Conservation (phyloP, 2,329 filamentous ascomycete species). For the Fusarium sp. region DNA sequence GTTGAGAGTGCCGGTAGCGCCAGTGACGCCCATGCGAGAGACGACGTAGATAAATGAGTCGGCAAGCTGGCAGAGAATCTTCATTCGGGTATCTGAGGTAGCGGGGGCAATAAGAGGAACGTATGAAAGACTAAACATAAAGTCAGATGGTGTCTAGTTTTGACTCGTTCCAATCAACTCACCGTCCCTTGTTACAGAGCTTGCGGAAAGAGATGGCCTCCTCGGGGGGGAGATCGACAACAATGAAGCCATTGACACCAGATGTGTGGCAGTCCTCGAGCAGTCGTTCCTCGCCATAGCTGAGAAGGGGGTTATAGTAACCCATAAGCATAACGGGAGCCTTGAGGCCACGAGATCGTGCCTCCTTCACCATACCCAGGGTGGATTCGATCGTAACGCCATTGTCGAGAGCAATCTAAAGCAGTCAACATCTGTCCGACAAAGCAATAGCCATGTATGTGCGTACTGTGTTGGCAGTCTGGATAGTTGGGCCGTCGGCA, state of each 20-base stretch:
- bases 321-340: constrained; percentile 95
- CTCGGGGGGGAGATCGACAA: constrained; percentile 95
- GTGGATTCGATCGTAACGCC: constrained; percentile 85
- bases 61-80: constrained; percentile 93
- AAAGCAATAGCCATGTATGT: constrained; percentile 26
- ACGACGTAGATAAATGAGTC: constrained; percentile 99
- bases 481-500: constrained; percentile 96
- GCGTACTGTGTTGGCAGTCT: constrained; percentile 88
- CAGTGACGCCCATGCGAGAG: constrained; percentile 95
- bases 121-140: constrained; percentile 79
- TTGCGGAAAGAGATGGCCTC: constrained; percentile 93
- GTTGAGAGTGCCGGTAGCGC: constrained; percentile 86
- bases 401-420: constrained; percentile 80
- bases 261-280: constrained; percentile 85
- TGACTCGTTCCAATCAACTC: constrained; percentile 49
- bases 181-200: constrained; percentile 82
- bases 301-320: constrained; percentile 96
- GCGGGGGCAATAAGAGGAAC: constrained; percentile 96
- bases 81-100: constrained; percentile 94
- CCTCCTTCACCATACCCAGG: constrained; percentile 85
- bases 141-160: neutral
- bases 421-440: constrained; percentile 15
- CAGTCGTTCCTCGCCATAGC: constrained; percentile 92
- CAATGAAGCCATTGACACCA: constrained; percentile 95
- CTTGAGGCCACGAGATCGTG: constrained; percentile 80